phyloP scores from a whole-genome alignment of 2,329 filamentous ascomycete genomes.

The Knufia fluminis region DNA sequence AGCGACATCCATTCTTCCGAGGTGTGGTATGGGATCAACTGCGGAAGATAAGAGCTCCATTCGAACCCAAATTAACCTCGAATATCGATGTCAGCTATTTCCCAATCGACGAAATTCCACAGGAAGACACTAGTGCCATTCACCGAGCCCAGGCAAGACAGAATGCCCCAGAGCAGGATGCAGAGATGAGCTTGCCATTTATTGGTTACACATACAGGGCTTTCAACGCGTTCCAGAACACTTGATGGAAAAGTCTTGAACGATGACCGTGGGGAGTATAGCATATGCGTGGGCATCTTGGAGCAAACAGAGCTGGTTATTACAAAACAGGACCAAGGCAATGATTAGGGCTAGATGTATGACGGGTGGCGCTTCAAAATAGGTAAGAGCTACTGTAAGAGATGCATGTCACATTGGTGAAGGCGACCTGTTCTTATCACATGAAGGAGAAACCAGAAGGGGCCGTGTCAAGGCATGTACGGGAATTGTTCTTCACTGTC shows the following conservation, averaged over 20 bases:
- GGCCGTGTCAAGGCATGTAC: too few relatives aligned
- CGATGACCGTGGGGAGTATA: not conserved
- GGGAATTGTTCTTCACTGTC: too few relatives aligned
- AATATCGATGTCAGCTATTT: conserved; percentile 98
- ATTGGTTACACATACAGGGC: conserved; percentile 98
- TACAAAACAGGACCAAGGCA: too few relatives aligned
- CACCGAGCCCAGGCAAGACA: conserved; percentile 75
- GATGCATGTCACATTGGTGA: too few relatives aligned
- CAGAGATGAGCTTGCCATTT: conserved; percentile 92
- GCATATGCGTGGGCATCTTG: not conserved
- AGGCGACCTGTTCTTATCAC: too few relatives aligned
- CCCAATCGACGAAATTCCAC: conserved; percentile 95
- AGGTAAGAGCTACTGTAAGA: too few relatives aligned
- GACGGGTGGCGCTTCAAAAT: too few relatives aligned
- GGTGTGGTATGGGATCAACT: conserved; percentile 92
- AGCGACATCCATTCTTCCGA: conserved; percentile 89
- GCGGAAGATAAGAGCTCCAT: conserved; percentile 85
- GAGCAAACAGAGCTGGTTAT: too few relatives aligned
- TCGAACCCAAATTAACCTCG: conserved; percentile 85
- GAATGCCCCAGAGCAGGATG: conserved; percentile 65
- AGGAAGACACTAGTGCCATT: conserved; percentile 83
- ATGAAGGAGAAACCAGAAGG: too few relatives aligned
- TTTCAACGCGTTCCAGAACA: conserved; percentile 58
- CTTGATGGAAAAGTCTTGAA: conserved; percentile 10
- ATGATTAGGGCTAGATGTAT: too few relatives aligned